Evolutionary conservation across 352 stramenopile genomes (phyloP), one percentile per base, ranked within the genome.

Genomic region (Phytopythium litorale): DNA sequence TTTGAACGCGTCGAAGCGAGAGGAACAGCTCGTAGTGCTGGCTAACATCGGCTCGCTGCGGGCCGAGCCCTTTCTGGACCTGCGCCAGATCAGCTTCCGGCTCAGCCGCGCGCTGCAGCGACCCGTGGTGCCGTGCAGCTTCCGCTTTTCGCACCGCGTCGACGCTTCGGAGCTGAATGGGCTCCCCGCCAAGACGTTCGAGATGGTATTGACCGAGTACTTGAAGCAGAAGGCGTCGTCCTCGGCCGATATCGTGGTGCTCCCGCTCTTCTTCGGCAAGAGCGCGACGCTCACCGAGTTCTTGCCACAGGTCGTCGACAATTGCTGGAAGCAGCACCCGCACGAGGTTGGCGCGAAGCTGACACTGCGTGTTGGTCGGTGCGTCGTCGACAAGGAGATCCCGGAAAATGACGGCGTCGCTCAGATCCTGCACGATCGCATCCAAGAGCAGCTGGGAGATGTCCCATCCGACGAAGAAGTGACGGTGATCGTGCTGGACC

Each of bases 221-320:
- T 64, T 94, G 9, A 46, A 67, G 21, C 21, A 58, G 4, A 55
- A 64, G 54, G 4, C 68, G 15, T 15, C 59, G 3, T 45, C 49
- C 3, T 25, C 32, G 15, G 8, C 38, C 33, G 66, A 78, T 19
- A 63, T 92, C 12, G 57, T 93, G 7, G 63, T 92, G 15, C 65
- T 96, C n/a, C 87, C 87, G 3, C 64, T 93, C 1, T 94, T 96
- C 61, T 89, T 94, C 32, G 87, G 85, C 33, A 86, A 79, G 58
- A 94, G 82, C 65, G 62, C 67, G 42, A 92, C 82, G 30, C 67
- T 94, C 32, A 93, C 81, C 2, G 82, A 94, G 19, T 94, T 90
- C 50, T 59, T 94, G 12, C 85, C 87, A 0, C 66, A 74, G 7
- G 76, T 86, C 9, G 61, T 91, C 4, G 48, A 68, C 50, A 87